Percentiles rank a stretch among this genome's conserved stretches.
phyloP scores from a whole-genome alignment of 345 rosid genomes.

The Streptanthus diversifolius region DNA sequence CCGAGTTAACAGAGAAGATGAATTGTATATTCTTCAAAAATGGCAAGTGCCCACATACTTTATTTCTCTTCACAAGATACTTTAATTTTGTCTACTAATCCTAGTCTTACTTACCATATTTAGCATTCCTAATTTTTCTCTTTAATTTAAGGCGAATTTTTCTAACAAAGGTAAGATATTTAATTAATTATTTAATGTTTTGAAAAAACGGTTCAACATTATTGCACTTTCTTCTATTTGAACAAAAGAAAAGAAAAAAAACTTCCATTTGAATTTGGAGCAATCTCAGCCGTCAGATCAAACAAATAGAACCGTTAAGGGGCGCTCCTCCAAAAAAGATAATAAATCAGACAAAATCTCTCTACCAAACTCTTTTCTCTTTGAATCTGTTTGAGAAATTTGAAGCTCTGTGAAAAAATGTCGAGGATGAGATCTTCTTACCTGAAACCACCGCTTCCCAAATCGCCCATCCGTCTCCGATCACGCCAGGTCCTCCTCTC shows the following conservation, averaged over 20 bases:
- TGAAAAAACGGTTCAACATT: not conserved
- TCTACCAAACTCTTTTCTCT: not conserved
- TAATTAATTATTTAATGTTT: not conserved
- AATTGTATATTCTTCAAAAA: no score
- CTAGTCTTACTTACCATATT: no score
- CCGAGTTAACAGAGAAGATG: no score
- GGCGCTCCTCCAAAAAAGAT: conserved; percentile 31
- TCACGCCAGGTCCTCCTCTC: conserved; percentile 53
- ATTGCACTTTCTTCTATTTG: not conserved
- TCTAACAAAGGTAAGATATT: not conserved
- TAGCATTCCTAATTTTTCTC: no score
- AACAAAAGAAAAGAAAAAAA: not conserved
- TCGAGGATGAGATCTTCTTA: conserved; percentile 47
- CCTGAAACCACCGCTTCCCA: conserved; percentile 77
- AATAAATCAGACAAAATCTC: conserved; percentile 5
- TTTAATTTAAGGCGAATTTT: not conserved
- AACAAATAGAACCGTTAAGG: conserved; percentile 44
- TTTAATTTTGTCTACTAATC: no score
- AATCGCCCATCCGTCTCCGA: conserved; percentile 62
- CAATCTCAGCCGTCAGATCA: conserved; percentile 42
- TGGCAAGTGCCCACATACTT: no score
- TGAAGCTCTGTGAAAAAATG: conserved; percentile 17
- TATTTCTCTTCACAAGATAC: no score
- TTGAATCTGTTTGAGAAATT: not conserved
- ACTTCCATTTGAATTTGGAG: conserved; percentile 18